Conservation (phyloP, 225 moss, liverwort and hornwort species). For the Takakia lepidozioides region DNA sequence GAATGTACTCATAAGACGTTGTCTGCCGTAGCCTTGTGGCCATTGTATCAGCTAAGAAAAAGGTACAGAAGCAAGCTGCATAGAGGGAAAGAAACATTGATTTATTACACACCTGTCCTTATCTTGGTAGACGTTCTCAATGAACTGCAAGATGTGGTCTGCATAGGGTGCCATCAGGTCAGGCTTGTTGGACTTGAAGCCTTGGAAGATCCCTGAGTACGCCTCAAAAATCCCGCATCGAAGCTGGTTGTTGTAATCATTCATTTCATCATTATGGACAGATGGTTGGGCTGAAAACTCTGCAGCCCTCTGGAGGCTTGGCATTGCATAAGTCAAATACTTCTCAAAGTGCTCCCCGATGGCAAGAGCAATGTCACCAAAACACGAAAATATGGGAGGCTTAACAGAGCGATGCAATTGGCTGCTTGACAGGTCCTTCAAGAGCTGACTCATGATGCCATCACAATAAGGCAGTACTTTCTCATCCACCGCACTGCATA, state of each 20-base stretch:
- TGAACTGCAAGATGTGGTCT: constrained; percentile 6
- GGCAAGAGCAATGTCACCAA: constrained; percentile 4
- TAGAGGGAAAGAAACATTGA: no score
- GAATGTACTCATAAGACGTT: no score
- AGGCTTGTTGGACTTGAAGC: constrained; percentile 4
- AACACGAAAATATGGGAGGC: constrained; percentile 6
- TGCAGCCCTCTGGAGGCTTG: constrained; percentile 1
- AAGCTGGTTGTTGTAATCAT: constrained; percentile 6
- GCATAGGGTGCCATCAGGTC: constrained; percentile 3
- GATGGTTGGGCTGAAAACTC: constrained; percentile 4
- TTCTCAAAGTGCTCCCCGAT: constrained; percentile 6
- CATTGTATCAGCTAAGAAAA: no score
- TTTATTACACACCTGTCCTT: constrained; percentile 5
- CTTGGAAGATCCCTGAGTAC: constrained; percentile 8
- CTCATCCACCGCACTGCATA: constrained; percentile 5
- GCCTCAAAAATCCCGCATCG: constrained; percentile 6
- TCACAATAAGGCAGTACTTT: constrained; percentile 6
- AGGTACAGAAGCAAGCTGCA: no score
- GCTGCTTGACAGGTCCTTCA: constrained; percentile 8
- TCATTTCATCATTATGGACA: constrained; percentile 4
- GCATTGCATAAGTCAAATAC: constrained; percentile 7
- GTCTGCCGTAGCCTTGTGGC: no score
- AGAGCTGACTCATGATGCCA: constrained; percentile 7
- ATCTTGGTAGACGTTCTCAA: constrained; percentile 5
- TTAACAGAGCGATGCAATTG: constrained; percentile 3